Conservation (phyloP, 257 asterid genomes). For the Jaltomata sinuosa region DNA sequence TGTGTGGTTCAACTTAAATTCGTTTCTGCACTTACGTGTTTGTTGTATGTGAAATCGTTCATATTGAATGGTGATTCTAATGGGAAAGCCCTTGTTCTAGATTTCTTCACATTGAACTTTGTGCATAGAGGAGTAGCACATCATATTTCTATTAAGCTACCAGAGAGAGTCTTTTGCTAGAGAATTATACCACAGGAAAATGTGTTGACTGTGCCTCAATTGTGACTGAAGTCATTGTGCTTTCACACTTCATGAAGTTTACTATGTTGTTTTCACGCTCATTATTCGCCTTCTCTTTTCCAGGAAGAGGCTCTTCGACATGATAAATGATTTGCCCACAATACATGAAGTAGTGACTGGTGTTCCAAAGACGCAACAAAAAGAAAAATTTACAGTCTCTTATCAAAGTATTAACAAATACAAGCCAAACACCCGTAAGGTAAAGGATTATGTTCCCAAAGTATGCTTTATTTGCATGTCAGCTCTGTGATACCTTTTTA, state of each 20-base stretch:
- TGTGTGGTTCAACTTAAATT: not conserved
- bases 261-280: not conserved
- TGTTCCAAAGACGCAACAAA: slow-evolving; percentile 48
- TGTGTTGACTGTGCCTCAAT: not conserved
- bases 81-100: not conserved
- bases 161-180: not conserved
- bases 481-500: not conserved
- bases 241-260: not conserved
- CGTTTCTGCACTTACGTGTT: not conserved
- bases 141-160: not conserved
- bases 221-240: not conserved
- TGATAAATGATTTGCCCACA: slow-evolving; percentile 75
- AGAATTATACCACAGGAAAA: not conserved
- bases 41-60: not conserved
- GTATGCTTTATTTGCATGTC: not conserved
- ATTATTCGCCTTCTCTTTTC: slow-evolving; percentile 6
- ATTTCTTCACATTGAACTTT: not conserved
- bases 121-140: not conserved
- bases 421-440: slow-evolving; percentile 47
- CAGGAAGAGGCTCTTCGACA: slow-evolving; percentile 72
- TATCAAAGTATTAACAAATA: slow-evolving; percentile 43
- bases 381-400: slow-evolving; percentile 50
- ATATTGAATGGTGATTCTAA: not conserved
- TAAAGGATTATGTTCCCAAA: slow-evolving; percentile 6
- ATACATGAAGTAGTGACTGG: slow-evolving; percentile 70